Percentiles rank a stretch among this genome's conserved stretches.
phyloP scores from a whole-genome alignment of 2,329 filamentous ascomycete species.

The Botryotinia narcissicola region DNA sequence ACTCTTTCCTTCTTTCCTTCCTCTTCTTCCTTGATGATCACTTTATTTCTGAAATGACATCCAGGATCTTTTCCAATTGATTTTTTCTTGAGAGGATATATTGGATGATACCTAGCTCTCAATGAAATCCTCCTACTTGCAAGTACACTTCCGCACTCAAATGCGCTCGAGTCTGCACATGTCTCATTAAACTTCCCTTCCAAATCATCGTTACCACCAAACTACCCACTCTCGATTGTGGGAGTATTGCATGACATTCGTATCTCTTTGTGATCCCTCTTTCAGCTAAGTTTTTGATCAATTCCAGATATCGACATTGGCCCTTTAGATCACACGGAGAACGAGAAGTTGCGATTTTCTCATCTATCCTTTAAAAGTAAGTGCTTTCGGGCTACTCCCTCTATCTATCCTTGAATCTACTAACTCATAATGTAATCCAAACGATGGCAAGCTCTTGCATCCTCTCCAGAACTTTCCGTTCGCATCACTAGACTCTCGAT shows the following conservation, averaged over 20 bases:
- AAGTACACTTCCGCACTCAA: no score
- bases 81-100: not conserved
- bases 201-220: no score
- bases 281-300: not conserved
- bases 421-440: not conserved
- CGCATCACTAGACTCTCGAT: not conserved
- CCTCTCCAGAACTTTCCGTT: no score
- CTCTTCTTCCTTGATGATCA: not conserved
- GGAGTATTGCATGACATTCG: no score
- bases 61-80: not conserved
- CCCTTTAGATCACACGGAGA: not conserved
- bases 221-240: no score
- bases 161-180: no score
- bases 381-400: not conserved
- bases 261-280: no score
- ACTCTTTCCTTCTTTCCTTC: not conserved
- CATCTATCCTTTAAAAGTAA: not conserved
- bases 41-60: no score
- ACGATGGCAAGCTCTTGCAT: not conserved
- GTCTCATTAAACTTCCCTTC: no score
- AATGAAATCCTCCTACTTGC: no score
- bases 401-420: no score
- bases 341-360: not conserved
- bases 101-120: no score
- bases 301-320: not conserved